Evolutionary conservation across 441 rosid genomes (phyloP), one percentile per base, ranked within the genome.

Genomic region (Mallotus japonicus): DNA sequence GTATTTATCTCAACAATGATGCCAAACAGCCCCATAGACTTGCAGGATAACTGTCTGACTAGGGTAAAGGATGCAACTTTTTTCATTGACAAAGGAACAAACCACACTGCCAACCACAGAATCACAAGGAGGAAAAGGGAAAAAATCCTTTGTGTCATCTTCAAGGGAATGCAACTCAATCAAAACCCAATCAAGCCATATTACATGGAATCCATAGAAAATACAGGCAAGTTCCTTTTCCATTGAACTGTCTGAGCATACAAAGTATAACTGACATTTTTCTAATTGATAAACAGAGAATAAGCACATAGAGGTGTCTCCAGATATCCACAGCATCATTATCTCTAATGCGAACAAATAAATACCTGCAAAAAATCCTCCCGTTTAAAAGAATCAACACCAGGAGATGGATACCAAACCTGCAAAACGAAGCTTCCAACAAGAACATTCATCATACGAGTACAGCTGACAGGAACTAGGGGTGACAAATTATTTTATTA

Each of bases 351-450:
- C 28, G 19, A 42, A 65, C 15, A 57, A 13, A 65, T 69, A 51
- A 76, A 80, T 85, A 96, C 99, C 95, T 95, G 99, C 90, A 91
- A 84, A 84, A 95, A 93, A 65, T 89, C 99, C 83, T 95, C 99
- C 90, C 91, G 99, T 85, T 84, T 89, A 83, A 88, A 93, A 63
- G 97, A 89, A 79, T 91, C 90, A 74, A 76, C 95, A 77, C 95
- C 99, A 22, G 85, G 81, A 81, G 93, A 93, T 70, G 98, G 99
- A 86, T 95, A 95, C 98, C 99, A 95, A 74, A 95, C 99, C 99
- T 95, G 97, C 78, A 88, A 86, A 72, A 79, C 73, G 74, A 76
- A 80, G 73, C 87, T 87, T 84, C 82, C 90, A 82, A 80, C 75
- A 63, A 76, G 84, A 77, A 83, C 60, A 40, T 67, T 83, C 73